These are phyloP conservation scores for Jamesozyma piceae DNA, from an alignment of 805 yeast genomes.

Conservation along the genomic window DNA sequence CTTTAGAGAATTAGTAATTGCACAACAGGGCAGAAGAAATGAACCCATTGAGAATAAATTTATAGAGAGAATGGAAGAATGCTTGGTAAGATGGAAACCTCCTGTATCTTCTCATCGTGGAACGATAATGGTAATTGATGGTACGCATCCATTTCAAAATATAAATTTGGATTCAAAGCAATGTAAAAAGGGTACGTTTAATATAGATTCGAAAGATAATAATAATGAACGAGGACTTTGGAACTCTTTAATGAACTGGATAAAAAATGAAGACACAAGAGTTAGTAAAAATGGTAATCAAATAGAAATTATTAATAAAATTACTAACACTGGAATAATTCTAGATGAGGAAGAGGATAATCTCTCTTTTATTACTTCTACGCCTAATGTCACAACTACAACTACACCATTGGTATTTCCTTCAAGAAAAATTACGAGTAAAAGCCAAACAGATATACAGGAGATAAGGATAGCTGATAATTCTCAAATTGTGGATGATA, in stretches of 20 bases:
- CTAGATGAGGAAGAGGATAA: background rate
- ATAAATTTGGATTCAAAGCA: background rate
- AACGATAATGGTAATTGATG: constrained; percentile 19
- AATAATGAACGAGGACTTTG: background rate
- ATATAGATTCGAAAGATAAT: background rate
- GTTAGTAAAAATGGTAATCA: background rate
- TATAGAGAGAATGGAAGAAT: constrained; percentile 21
- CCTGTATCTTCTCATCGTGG: constrained; percentile 19
- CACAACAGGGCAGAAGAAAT: constrained; percentile 17
- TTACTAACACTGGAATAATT: background rate
- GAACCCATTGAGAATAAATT: constrained; percentile 12
- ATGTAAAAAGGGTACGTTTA: background rate
- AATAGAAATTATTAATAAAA: background rate
- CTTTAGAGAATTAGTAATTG: constrained; percentile 22
- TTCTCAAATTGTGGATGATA: background rate
- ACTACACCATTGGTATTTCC: constrained; percentile 3
- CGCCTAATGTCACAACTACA: background rate
- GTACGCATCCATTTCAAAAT: constrained; percentile 24
- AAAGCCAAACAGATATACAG: background rate
- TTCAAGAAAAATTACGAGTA: background rate
- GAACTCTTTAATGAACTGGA: background rate
- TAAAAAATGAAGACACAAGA: background rate
- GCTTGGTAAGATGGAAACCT: constrained; percentile 24
- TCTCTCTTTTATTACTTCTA: constrained; percentile 2
- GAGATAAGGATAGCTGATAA: background rate